phyloP scores from a whole-genome alignment of 2,329 filamentous ascomycete species.

The Teratosphaeria nubilosa region DNA sequence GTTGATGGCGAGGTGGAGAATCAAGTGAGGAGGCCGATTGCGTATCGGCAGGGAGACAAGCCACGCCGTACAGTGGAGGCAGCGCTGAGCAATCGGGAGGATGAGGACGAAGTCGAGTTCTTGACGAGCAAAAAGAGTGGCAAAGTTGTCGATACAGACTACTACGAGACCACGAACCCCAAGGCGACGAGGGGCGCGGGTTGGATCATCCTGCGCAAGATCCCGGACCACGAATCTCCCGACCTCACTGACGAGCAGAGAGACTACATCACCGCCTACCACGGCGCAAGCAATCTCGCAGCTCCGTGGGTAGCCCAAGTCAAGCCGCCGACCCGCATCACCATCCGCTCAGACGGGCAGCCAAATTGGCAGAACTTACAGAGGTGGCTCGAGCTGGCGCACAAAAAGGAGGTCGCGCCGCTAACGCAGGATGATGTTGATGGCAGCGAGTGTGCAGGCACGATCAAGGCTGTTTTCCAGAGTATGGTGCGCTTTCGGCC shows the following conservation, averaged over 20 bases:
- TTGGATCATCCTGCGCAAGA: background rate
- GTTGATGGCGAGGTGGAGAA: background rate
- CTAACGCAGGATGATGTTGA: background rate
- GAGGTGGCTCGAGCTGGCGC: background rate
- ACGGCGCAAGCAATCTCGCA: background rate
- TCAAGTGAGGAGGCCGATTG: background rate
- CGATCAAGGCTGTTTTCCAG: background rate
- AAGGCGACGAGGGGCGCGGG: background rate
- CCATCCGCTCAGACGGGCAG: background rate
- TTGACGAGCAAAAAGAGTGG: background rate
- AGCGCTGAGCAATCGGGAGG: background rate
- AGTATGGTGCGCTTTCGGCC: background rate
- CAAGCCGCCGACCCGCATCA: background rate
- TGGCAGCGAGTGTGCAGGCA: background rate
- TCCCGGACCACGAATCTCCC: background rate
- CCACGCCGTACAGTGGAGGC: background rate
- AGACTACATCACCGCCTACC: background rate
- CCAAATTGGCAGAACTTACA: background rate
- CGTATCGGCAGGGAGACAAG: background rate
- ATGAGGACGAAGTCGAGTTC: background rate
- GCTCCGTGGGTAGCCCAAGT: background rate
- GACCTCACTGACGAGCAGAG: background rate
- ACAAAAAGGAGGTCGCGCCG: background rate
- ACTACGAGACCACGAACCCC: background rate
- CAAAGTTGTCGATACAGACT: background rate